phyloP scores from a whole-genome alignment of 2,329 filamentous ascomycete genomes.

The Fusarium proliferatum region DNA sequence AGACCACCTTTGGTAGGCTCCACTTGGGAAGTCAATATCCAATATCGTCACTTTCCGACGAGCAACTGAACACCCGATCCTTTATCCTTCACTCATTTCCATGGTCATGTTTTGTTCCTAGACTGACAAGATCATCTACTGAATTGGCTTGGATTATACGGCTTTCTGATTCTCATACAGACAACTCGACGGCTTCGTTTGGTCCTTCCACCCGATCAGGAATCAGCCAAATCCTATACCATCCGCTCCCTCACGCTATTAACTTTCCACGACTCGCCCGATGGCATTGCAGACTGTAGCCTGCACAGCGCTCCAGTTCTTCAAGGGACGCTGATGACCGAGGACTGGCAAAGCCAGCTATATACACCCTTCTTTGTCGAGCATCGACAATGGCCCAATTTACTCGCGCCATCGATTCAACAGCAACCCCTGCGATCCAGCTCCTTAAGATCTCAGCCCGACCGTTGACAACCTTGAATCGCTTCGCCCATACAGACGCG shows the following conservation, averaged over 20 bases:
- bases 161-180: not conserved
- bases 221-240: slow-evolving; percentile 24
- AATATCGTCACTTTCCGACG: slow-evolving; percentile 43
- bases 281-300: slow-evolving; percentile 43
- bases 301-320: slow-evolving; percentile 40
- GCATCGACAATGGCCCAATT: slow-evolving; percentile 41
- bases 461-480: slow-evolving; percentile 10
- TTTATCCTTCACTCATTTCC: slow-evolving; percentile 20
- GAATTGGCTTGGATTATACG: not conserved
- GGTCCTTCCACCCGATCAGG: not conserved
- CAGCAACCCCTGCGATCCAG: slow-evolving; percentile 28
- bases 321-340: slow-evolving; percentile 42
- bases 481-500: not conserved
- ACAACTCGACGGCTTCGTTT: not conserved
- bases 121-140: not conserved
- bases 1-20: slow-evolving; percentile 30
- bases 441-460: slow-evolving; percentile 32
- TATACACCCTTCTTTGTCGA: slow-evolving; percentile 16
- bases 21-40: slow-evolving; percentile 41
- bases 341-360: slow-evolving; percentile 17
- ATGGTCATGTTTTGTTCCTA: not conserved
- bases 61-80: slow-evolving; percentile 27
- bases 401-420: slow-evolving; percentile 28
- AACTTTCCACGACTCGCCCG: slow-evolving; percentile 35
- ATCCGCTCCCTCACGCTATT: slow-evolving; percentile 12